Conservation (phyloP, 2,329 filamentous ascomycete species). For the Alternaria sp. region DNA sequence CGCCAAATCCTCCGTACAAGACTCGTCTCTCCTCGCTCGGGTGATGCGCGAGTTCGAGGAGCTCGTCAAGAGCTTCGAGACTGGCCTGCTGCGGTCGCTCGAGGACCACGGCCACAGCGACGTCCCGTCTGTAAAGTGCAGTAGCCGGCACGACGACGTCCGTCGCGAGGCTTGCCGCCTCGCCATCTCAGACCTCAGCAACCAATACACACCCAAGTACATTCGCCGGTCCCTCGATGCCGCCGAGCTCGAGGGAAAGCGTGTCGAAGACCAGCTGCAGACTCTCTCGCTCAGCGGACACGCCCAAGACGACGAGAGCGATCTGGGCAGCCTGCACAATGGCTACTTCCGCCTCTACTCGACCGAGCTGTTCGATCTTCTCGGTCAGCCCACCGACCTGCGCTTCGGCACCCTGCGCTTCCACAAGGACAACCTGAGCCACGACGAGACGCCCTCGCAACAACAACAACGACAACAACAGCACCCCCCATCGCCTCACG, state of each 20-base stretch:
- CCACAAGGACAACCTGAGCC: conserved; percentile 27
- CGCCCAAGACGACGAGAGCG: conserved; percentile 18
- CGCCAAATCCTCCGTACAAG: conserved; percentile 24
- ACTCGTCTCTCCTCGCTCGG: conserved; percentile 35
- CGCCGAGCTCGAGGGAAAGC: conserved; percentile 44
- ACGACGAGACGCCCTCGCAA: conserved; percentile 5
- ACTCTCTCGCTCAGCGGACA: conserved; percentile 17
- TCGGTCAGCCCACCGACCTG: conserved; percentile 47
- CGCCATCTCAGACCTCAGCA: conserved; percentile 45
- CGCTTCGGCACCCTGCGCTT: conserved; percentile 50
- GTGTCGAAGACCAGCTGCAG: conserved; percentile 44
- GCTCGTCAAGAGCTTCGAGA: conserved; percentile 42
- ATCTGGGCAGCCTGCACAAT: conserved; percentile 39
- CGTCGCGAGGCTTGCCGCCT: conserved; percentile 45
- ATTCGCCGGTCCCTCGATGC: conserved; percentile 42
- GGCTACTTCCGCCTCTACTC: conserved; percentile 51
- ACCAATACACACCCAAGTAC: conserved; percentile 44
- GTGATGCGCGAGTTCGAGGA: conserved; percentile 49
- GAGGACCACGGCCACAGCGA: conserved; percentile 18
- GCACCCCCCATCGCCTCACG: conserved; percentile 17
- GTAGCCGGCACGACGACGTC: conserved; percentile 28
- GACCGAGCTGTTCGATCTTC: conserved; percentile 47
- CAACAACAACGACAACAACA: neutral
- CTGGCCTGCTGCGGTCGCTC: conserved; percentile 42
- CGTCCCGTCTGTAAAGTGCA: conserved; percentile 6